Base-by-base conservation (phyloP, 192 early-diverging fungal genomes). In the Podila epicladia region DNA sequence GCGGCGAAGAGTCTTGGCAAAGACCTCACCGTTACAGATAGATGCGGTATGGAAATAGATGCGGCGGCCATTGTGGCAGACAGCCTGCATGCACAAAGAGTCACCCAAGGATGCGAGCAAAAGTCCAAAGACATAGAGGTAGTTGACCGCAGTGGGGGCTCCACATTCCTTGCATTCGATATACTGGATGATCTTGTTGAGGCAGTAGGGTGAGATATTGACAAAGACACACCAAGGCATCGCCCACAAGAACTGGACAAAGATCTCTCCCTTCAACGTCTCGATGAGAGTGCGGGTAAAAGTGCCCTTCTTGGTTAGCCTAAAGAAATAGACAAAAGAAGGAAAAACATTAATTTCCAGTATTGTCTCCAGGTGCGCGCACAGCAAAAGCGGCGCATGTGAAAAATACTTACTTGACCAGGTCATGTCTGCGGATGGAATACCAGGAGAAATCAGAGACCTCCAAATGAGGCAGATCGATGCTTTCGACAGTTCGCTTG, bases 61-160 rank as follows among this genome's bases (percentile, higher is more conserved):
- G 11, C 86, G 84, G 17, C 93, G 85, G 24, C 93, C 93, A 59
- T 86, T 90, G 69, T 88, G 90, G 19, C 93, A 72, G 2, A 85
- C 70, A 72, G 90, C 85, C 72, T 89, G 87, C 2, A 82, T 48
- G 22, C 76, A 31, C 13, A 87, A 41, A n/a, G 88, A 87, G 17
- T 87, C 87, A 5, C 84, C 59, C 5, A 74, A 55, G 2, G 73
- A 78, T 5, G 83, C 82, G 26, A 89, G 17, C 35, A 93, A 82
- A 41, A 94, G 68, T 15, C 87, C 88, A 38, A 91, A 76, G 2
- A 89, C 91, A 63, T 87, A 92, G 11, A 87, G 68, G 59, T 87
- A 94, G 6, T 72, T 60, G 24, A 9, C 3, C 2, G 28, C 17
- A 1, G 76, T 79, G 24, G 76, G 76, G 1, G 76, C 70, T 13